Base-by-base conservation (phyloP, 805 yeast species). In the Tetrapisispora phaffii region DNA sequence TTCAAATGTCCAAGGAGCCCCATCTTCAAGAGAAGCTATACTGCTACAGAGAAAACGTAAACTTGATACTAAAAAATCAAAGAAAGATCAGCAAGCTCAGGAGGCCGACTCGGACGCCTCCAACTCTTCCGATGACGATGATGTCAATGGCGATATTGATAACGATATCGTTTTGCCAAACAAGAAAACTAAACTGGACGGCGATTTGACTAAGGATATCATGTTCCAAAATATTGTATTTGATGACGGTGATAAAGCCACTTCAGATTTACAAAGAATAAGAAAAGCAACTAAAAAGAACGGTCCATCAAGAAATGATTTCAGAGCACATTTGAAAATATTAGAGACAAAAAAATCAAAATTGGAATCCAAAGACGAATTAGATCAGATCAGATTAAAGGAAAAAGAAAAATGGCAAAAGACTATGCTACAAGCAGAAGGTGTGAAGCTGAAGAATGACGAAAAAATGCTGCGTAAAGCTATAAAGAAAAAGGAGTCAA, bases 401-500 rank as follows among this genome's bases (percentile, higher is more conserved):
- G 87, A 85, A 49, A 86, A 88, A 57, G 80, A 79, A 31, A 78
- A 80, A 57, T 93, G 99, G 99, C 79, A 76, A 54, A 76, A 77
- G 55, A 86, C 93, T 10, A 70, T 90, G 67, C 74, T 83, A 26
- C 89, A 82, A 58, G 87, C 94, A 7, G 95, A 88, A 64, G 98
- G 98, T 42, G 67, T 78, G 23, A 90, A 87, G 63, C 70, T 90
- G 39, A 84, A 83, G 55, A 96, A 93, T 65, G 94, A 90, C 63
- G 97, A 90, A 62, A 81, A 79, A 59, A 68, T 93, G 55, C 74
- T 93, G 65, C 82, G 81, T 57, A 90, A 86, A 63, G 85, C 97
- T 2, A 65, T 90, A 49, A 88, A 84, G 69, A 75, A 84, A 55
- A 85, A 87, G 60, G 90, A 86, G 55, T 79, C 84, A 49, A 74